A percentile compares a stretch with the other conserved stretches of the same genome.
These are phyloP conservation scores for Ophiostoma sp. DNA, from an alignment of 2,329 filamentous ascomycete genomes.

Conservation along the genomic window DNA sequence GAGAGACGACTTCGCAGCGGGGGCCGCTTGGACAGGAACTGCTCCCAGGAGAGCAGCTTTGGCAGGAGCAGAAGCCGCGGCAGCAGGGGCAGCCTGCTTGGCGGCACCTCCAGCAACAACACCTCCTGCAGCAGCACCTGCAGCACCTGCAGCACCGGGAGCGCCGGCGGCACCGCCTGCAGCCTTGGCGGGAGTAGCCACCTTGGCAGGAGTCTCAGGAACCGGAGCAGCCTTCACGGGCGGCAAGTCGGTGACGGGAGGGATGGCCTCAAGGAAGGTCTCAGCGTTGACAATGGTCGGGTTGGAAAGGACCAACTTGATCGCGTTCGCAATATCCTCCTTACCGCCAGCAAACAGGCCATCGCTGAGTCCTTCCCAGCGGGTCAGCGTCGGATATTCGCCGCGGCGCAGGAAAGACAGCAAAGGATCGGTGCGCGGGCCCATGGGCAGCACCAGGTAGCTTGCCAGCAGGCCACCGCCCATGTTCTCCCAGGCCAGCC, in stretches of 20 bases:
- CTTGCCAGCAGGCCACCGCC: constrained; percentile 77
- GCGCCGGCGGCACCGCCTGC: background rate
- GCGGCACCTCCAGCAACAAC: background rate
- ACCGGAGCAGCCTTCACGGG: constrained; percentile 14
- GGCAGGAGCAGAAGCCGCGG: background rate
- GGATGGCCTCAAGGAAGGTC: constrained; percentile 62
- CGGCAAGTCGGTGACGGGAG: constrained; percentile 33
- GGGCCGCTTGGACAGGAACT: background rate
- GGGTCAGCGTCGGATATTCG: constrained; percentile 70
- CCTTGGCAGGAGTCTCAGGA: background rate
- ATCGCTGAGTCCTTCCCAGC: constrained; percentile 69
- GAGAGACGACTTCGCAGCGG: background rate
- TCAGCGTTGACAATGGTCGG: constrained; percentile 57
- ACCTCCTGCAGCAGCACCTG: background rate
- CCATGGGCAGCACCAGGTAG: constrained; percentile 84
- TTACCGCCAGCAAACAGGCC: constrained; percentile 73
- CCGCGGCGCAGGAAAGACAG: constrained; percentile 73
- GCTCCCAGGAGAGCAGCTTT: background rate
- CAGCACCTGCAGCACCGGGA: background rate
- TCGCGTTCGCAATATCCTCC: constrained; percentile 60
- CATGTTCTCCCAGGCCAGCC: constrained; percentile 93
- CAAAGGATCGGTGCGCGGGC: constrained; percentile 67
- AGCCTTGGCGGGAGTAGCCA: background rate
- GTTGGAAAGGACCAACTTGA: constrained; percentile 61
- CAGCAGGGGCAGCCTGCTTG: background rate